These are phyloP conservation scores for Magnusiomyces fungicola DNA, from an alignment of 1,139 yeast species.

Conservation along the genomic window DNA sequence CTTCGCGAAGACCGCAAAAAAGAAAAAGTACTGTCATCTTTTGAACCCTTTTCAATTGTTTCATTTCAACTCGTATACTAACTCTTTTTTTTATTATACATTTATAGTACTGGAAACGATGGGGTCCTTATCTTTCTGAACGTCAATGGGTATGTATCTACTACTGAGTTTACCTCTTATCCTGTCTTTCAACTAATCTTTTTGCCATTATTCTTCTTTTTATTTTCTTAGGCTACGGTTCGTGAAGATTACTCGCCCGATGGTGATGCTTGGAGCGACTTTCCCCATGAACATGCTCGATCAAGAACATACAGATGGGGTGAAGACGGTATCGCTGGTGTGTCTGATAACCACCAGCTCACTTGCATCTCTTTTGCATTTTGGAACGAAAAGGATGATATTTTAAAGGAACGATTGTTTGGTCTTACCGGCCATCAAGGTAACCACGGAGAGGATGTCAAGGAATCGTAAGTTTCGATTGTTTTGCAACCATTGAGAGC, in stretches of 20 bases:
- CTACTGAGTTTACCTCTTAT: background rate
- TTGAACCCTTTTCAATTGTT: background rate
- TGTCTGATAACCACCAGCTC: slow-evolving; percentile 76
- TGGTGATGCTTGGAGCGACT: slow-evolving; percentile 92
- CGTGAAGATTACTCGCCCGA: slow-evolving; percentile 78
- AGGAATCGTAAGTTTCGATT: slow-evolving; percentile 45
- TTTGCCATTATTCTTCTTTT: background rate
- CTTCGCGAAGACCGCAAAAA: slow-evolving; percentile 52
- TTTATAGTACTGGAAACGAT: slow-evolving; percentile 61
- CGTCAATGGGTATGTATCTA: slow-evolving; percentile 62
- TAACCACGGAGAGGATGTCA: slow-evolving; percentile 94
- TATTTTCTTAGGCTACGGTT: slow-evolving; percentile 52
- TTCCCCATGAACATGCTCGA: slow-evolving; percentile 81
- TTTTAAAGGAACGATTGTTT: slow-evolving; percentile 79
- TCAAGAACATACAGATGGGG: slow-evolving; percentile 92
- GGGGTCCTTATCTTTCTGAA: slow-evolving; percentile 93
- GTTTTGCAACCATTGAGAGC: background rate
- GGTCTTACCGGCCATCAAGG: slow-evolving; percentile 93
- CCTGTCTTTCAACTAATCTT: background rate
- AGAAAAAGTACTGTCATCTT: slow-evolving; percentile 26
- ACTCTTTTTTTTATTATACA: background rate
- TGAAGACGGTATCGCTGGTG: slow-evolving; percentile 93
- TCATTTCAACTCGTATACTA: too few relatives aligned
- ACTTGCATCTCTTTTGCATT: slow-evolving; percentile 73
- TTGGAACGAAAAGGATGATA: slow-evolving; percentile 87